Percentiles rank a stretch among this genome's conserved stretches.
These are phyloP conservation scores for Brachypodium distachyon DNA, from an alignment of 202 grass and related monocot species.

Conservation along the genomic window DNA sequence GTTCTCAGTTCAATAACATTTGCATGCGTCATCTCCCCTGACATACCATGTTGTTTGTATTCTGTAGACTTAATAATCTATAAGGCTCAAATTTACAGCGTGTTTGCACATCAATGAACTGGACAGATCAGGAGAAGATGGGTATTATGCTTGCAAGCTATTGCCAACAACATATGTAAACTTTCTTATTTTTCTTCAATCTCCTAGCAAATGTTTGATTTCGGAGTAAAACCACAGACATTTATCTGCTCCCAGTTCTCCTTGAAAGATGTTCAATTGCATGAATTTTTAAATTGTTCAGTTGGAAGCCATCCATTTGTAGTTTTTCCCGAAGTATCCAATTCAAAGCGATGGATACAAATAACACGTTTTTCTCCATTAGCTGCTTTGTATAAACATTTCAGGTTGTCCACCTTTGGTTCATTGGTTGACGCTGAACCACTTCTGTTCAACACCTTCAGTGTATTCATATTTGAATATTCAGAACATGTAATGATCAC, in stretches of 20 bases:
- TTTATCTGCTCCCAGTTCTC: neutral
- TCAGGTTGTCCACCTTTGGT: neutral
- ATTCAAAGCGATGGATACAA: neutral
- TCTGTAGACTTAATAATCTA: too few species aligned
- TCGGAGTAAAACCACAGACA: neutral
- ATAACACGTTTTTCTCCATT: neutral
- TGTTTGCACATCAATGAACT: too few species aligned
- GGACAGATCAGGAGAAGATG: too few species aligned
- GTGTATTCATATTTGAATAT: neutral
- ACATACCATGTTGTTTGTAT: too few species aligned
- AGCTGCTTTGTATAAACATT: neutral
- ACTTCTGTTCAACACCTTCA: neutral
- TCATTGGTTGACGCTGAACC: neutral
- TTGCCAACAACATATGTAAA: neutral
- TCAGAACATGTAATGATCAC: neutral
- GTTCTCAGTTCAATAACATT: too few species aligned
- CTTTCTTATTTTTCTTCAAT: neutral
- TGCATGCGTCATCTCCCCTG: too few species aligned
- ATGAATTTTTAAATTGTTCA: neutral
- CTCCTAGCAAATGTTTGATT: neutral
- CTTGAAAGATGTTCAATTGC: neutral
- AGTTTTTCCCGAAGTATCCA: neutral
- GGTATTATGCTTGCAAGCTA: too few species aligned
- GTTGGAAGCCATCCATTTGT: neutral
- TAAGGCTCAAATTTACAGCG: too few species aligned